These are phyloP conservation scores for Fusarium sp. DNA, from an alignment of 2,329 filamentous ascomycete species.

Conservation along the genomic window DNA sequence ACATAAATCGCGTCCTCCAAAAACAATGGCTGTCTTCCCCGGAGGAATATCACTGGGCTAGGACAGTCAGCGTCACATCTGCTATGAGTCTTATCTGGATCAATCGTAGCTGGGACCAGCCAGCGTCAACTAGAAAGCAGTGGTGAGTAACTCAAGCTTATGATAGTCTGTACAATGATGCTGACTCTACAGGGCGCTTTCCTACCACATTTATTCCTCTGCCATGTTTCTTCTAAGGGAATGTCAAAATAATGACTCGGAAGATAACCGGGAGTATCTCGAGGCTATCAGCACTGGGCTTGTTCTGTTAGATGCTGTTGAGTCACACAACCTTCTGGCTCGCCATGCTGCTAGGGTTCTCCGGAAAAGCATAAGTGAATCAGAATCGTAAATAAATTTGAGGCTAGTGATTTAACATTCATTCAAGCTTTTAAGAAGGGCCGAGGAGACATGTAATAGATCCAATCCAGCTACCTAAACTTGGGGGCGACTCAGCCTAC, in stretches of 20 bases:
- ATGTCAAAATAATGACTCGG: neutral
- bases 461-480: too few species aligned
- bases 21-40: neutral
- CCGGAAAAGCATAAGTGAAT: neutral
- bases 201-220: neutral
- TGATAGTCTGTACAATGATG: too few species aligned
- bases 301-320: neutral
- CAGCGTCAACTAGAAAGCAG: neutral
- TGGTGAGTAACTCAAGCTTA: neutral
- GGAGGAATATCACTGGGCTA: neutral
- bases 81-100: slow-evolving; percentile 2
- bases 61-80: neutral
- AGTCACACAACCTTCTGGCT: neutral
- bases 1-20: neutral
- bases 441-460: too few species aligned
- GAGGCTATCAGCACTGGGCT: neutral
- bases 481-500: too few species aligned
- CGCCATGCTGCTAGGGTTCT: neutral
- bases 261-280: neutral
- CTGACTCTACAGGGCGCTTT: neutral
- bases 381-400: accelerated
- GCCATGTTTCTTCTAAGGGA: neutral
- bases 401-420: too few species aligned
- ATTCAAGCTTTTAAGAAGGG: too few species aligned
- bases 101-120: neutral